Evolutionary conservation across 768 basidiomycete genomes (phyloP), one percentile per base, ranked within the genome.

Genomic region (Galerina marginata): DNA sequence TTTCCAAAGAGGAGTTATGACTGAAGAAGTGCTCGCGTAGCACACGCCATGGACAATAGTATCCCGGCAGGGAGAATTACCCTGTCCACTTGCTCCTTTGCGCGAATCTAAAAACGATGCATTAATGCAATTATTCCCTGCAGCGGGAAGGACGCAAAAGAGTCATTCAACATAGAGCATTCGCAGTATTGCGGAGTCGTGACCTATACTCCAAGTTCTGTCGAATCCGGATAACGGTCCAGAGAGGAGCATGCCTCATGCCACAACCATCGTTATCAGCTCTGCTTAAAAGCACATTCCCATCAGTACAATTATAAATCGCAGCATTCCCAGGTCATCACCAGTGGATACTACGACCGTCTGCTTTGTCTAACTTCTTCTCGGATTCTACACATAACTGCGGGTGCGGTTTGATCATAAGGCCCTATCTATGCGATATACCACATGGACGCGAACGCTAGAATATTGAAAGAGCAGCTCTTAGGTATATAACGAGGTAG

Each of bases 391-490:
- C 42, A 37, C 60, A 52, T 56, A 47, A 3, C 49, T 11, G 45
- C 39, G 48, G 47, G 26, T 23, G 29, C 25, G 36, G 25, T 39
- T 20, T 45, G 65, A 65, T 65, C 65, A 65, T 52, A 58, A 62
- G 65, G 38, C 50, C 56, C 50, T 58, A 54, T 57, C 40, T 56
- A 20, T 59, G 33, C 23, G 23, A 54, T 50, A 52, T 11, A 47
- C 65, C 65, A 60, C 54, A 60, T 65, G 65, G 65, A 50, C 48
- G 46, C 44, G 42, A 25, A 51, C n/a, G 14, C 20, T 37, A 42
- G 5, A 52, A 44, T 48, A 46, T 61, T 53, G 23, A 23, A 36
- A 14, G 26, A 25, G 14, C 37, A 10, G 37, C 26, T 26, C 16
- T 45, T 11, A 45, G 38, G 10, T 59, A 59, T 56, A 61, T 56